phyloP scores from a whole-genome alignment of 2,329 filamentous ascomycete species.

The Cephalotrichum gorgonifer region DNA sequence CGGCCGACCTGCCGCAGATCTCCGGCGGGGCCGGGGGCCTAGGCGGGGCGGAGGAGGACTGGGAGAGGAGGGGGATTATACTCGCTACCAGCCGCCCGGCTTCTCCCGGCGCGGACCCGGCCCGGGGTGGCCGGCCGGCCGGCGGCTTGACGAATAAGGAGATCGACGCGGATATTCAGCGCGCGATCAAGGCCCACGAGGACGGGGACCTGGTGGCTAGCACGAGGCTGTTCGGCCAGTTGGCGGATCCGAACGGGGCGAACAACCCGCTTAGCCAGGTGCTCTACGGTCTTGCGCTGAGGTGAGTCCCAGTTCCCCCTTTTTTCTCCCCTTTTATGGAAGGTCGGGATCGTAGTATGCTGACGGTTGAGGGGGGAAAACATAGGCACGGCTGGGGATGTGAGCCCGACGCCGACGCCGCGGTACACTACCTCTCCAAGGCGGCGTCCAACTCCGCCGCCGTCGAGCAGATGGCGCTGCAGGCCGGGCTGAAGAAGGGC shows the following conservation, averaged over 20 bases:
- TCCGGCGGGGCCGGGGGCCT: constrained; percentile 25
- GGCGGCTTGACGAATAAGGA: constrained; percentile 33
- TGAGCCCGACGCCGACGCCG: constrained; percentile 56
- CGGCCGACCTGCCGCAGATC: constrained; percentile 70
- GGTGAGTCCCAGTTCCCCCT: constrained; percentile 39
- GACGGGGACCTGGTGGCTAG: constrained; percentile 66
- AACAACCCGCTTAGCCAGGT: constrained; percentile 96
- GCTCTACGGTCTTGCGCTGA: constrained; percentile 81
- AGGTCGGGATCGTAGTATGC: too few relatives aligned
- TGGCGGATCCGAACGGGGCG: constrained; percentile 73
- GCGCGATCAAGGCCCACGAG: constrained; percentile 92
- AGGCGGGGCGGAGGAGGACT: constrained; percentile 45
- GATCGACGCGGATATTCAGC: constrained; percentile 69
- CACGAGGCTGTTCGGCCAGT: constrained; percentile 71
- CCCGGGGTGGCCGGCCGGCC: constrained; percentile 13
- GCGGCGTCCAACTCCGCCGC: constrained; percentile 84
- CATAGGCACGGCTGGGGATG: constrained; percentile 88
- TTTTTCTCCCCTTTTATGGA: neutral
- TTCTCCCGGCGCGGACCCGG: constrained; percentile 8
- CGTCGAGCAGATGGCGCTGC: constrained; percentile 75
- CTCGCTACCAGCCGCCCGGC: constrained; percentile 44
- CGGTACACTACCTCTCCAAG: constrained; percentile 74
- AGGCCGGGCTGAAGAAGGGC: constrained; percentile 83
- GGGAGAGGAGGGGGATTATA: constrained; percentile 91
- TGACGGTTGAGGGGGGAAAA: neutral